Evolutionary conservation across 305 asterid genomes (phyloP).

Genomic region (Fraxinus greggii): DNA sequence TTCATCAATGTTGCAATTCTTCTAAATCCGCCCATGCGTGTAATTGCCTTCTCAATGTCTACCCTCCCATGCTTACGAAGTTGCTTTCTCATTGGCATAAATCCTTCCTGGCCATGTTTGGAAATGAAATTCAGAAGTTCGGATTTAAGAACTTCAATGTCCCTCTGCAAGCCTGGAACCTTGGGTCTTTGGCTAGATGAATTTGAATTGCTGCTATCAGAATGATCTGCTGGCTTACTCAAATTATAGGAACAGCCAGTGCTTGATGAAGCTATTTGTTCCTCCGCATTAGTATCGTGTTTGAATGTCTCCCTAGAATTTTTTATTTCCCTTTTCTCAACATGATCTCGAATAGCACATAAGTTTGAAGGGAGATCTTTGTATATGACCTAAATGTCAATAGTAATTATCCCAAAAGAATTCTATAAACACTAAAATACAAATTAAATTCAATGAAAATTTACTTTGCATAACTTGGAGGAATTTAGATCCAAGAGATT

Average conservation of each 20-base stretch:
- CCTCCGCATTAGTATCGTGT: slow-evolving; percentile 28
- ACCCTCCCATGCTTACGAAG: slow-evolving; percentile 72
- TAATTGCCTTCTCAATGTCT: slow-evolving; percentile 88
- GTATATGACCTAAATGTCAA: slow-evolving; percentile 64
- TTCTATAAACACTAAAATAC: not conserved
- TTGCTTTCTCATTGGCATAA: slow-evolving; percentile 98
- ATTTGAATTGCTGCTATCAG: slow-evolving; percentile 33
- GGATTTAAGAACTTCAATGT: slow-evolving; percentile 72
- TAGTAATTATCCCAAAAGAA: not conserved
- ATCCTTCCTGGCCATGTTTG: slow-evolving; percentile 89
- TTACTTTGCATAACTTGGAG: not conserved
- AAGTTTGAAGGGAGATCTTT: slow-evolving; percentile 96
- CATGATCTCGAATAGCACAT: slow-evolving; percentile 85
- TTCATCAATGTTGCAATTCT: slow-evolving; percentile 69
- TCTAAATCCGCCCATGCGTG: slow-evolving; percentile 90
- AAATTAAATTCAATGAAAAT: not conserved
- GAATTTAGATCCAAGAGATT: not conserved
- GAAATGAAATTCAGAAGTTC: slow-evolving; percentile 80
- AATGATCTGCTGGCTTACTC: slow-evolving; percentile 29
- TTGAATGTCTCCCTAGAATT: slow-evolving; percentile 26
- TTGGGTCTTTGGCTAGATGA: slow-evolving; percentile 62
- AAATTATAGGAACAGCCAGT: slow-evolving; percentile 22
- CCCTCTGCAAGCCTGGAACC: slow-evolving; percentile 86
- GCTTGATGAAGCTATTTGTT: slow-evolving; percentile 28
- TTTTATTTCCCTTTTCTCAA: slow-evolving; percentile 53